Evolutionary conservation across 2,329 filamentous ascomycete species (phyloP).

Genomic region (Rhexocercosporidium sp.): DNA sequence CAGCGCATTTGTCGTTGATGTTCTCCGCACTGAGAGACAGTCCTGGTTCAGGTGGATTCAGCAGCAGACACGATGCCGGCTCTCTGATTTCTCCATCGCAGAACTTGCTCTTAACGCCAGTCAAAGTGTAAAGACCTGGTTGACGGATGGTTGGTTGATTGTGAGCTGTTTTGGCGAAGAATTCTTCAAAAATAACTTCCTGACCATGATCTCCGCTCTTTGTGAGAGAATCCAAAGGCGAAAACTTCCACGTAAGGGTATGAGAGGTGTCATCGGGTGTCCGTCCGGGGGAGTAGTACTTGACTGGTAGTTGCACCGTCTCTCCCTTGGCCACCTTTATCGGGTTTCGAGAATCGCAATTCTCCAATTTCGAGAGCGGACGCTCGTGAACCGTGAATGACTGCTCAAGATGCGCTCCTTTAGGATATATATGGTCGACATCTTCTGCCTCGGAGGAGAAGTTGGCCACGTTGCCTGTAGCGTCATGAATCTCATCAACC

Average conservation of each 20-base stretch:
- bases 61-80: conserved; percentile 88
- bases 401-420: conserved; percentile 70
- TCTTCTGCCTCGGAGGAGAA: conserved; percentile 74
- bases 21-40: conserved; percentile 76
- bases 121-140: conserved; percentile 86
- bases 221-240: conserved; percentile 70
- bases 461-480: conserved; percentile 82
- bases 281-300: conserved; percentile 67
- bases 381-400: conserved; percentile 86
- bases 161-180: conserved; percentile 64
- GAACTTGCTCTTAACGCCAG: conserved; percentile 76
- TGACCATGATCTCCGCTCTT: conserved; percentile 73
- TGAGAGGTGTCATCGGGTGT: conserved; percentile 68
- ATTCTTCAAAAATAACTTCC: conserved; percentile 60
- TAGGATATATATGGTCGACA: conserved; percentile 62
- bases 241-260: conserved; percentile 81
- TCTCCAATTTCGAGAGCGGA: conserved; percentile 72
- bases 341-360: conserved; percentile 80
- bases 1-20: conserved; percentile 93
- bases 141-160: conserved; percentile 73
- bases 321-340: conserved; percentile 83
- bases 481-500: conserved; percentile 91
- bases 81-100: conserved; percentile 91
- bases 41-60: conserved; percentile 89
- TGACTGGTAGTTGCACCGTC: conserved; percentile 70